Evolutionary conservation across 345 rosid species (phyloP), one percentile per base, ranked within the genome.

Genomic region (Ailanthus altissimus): DNA sequence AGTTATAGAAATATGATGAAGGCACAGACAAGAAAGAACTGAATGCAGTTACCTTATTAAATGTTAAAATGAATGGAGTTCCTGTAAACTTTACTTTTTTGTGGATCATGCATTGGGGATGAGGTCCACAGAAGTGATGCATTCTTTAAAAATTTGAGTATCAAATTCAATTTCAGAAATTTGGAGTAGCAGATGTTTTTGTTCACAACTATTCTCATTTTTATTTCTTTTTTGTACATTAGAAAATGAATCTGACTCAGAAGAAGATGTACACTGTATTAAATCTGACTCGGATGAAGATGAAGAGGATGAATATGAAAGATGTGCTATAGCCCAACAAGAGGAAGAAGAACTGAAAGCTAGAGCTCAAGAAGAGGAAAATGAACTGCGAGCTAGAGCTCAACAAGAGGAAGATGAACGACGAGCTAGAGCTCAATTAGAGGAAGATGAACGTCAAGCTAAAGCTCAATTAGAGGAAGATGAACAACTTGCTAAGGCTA

Each of bases 381-480:
- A 88, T 75, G 92, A 89, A 69, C 72, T 5, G 5, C 75, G 60
- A 79, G 62, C 64, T 10, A 76, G 62, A 71, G 74, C 86, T 62
- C 75, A 76, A 72, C 15, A 1, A 50, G 80, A 84, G 69, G 86
- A 83, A 47, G 80, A 83, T 61, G 84, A 84, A 68, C 76, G 40
- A 10, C 77, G 36, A 49, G 64, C 80, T 12, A 83, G 75, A 79
- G 80, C 91, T 82, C 97, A 92, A 67, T n/a, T 91, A 59, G 97
- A 94, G 82, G 98, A 97, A 82, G 99, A 94, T 67, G 84, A 84
- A 68, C 76, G 40, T 8, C 77, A 28, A 49, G 64, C 80, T 12
- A 83, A 77, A 79, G 80, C 91, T 82, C 97, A 92, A 67, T n/a
- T 91, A 59, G 97, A 94, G 82, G 98, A 97, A 82, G 99, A 94